Conservation (phyloP, 441 rosid species). For the Metrosideros polymorpha region DNA sequence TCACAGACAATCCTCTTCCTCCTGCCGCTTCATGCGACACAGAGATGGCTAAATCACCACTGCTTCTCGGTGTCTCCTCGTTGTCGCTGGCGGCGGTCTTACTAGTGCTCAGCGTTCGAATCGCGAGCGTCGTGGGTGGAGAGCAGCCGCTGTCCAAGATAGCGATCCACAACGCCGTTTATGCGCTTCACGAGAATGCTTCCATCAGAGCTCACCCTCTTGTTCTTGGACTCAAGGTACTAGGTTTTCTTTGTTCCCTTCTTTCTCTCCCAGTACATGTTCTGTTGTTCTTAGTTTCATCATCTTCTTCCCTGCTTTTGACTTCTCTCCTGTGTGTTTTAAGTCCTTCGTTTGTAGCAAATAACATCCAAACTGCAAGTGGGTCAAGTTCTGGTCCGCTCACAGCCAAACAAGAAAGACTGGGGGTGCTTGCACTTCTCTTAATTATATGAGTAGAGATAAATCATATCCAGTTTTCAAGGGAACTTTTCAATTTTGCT, state of each 20-base stretch:
- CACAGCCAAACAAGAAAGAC: neutral
- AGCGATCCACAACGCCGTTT: conserved; percentile 22
- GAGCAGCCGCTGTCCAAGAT: conserved; percentile 27
- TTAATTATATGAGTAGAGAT: neutral
- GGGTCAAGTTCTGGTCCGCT: neutral
- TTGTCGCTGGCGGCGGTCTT: neutral
- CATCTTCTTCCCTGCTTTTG: neutral
- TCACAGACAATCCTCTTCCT: neutral
- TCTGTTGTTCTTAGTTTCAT: neutral
- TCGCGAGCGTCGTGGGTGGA: neutral
- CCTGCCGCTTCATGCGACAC: neutral
- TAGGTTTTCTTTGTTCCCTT: neutral
- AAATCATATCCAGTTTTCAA: neutral
- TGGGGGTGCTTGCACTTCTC: neutral
- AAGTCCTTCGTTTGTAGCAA: neutral
- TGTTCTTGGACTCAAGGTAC: conserved; percentile 22
- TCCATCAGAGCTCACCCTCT: conserved; percentile 18
- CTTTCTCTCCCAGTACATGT: neutral
- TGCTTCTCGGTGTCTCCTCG: neutral
- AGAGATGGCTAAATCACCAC: neutral
- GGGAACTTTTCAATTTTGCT: neutral
- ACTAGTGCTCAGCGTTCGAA: neutral
- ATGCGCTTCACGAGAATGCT: conserved; percentile 15
- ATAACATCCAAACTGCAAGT: neutral
- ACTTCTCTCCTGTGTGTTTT: neutral